Base-by-base conservation (phyloP, 768 basidiomycete genomes). In the Clitopilus passeckerianus region DNA sequence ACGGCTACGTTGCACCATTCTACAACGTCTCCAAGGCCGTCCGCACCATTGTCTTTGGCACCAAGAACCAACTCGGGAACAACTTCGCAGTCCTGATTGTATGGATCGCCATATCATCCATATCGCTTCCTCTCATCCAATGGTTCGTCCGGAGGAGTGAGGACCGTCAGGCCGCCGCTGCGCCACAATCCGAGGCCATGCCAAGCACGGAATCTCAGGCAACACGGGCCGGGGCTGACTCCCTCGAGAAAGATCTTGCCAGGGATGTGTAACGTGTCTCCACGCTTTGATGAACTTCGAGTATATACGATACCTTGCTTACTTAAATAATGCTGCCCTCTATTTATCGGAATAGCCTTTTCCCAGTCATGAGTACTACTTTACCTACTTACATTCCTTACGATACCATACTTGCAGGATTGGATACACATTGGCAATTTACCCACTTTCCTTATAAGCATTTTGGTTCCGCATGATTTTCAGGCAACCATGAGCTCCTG, bases 1-100 rank as follows among this genome's bases (percentile, higher is more conserved):
- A 90, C 60, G 90, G 87, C 1, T 88, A 84, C 62, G 87, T 82
- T 0, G 77, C 76, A 62, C 90, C 90, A 1, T 90, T 91, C 66
- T 90, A 87, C 68, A 88, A 90, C 64, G 75, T 90, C 27, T 83
- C 85, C 14, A 71, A 75, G 37, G 82, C 86, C 0, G 78, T 84
- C 3, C 77, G 90, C 18, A 75, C 82, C 23, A 75, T 91, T 58
- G 68, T 87, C n/a, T 90, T 91, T 63, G 73, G 79, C 35, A 88
- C 87, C 2, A 83, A 81, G 66, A 86, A 87, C 60, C 71, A 80
- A 18, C 86, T 89, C 12, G 87, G 85, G 1, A 61, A 82, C 59
- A 85, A 86, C 62, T 86, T 87, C 63, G 85, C 82, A 12, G 71
- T 89, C 2, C 75, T 86, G 22, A 64, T 87, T 53, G 79, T 63